Conservation (phyloP, 2,329 filamentous ascomycete genomes). For the Periconia macrospinosa region DNA sequence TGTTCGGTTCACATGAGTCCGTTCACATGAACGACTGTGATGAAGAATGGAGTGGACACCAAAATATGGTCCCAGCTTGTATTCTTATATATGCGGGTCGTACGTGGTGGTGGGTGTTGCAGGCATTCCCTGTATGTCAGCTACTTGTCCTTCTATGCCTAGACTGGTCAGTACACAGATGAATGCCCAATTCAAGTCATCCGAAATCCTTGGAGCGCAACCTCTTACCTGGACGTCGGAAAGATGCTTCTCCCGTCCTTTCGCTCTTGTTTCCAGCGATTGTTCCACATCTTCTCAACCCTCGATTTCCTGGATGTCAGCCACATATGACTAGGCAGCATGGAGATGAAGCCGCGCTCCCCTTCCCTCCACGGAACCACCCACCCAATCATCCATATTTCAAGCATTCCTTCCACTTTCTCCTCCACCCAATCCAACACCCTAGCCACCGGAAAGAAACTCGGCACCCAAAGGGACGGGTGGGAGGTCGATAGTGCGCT, state of each 20-base stretch:
- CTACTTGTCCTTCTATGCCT: conserved; percentile 3
- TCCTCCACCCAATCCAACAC: too few species aligned
- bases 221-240: conserved; percentile 37
- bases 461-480: conserved; percentile 14
- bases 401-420: too few species aligned
- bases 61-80: conserved; percentile 18
- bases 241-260: too few species aligned
- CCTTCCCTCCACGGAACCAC: too few species aligned
- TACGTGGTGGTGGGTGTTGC: conserved; percentile 16
- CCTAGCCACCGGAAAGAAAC: conserved; percentile 2
- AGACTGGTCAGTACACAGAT: too few species aligned
- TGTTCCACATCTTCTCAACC: too few species aligned
- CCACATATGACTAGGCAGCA: too few species aligned
- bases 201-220: conserved; percentile 30
- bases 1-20: conserved; percentile 3
- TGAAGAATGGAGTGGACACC: not conserved
- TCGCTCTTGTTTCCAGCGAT: not conserved
- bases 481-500: not conserved
- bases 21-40: conserved; percentile 22
- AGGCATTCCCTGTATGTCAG: conserved; percentile 8
- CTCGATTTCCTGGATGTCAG: too few species aligned
- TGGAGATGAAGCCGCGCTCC: too few species aligned
- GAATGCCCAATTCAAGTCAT: conserved; percentile 20
- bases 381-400: too few species aligned
- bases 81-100: conserved; percentile 29